Base-by-base conservation (phyloP, 1,284 basidiomycete genomes). In the Wolfiporia cocos region DNA sequence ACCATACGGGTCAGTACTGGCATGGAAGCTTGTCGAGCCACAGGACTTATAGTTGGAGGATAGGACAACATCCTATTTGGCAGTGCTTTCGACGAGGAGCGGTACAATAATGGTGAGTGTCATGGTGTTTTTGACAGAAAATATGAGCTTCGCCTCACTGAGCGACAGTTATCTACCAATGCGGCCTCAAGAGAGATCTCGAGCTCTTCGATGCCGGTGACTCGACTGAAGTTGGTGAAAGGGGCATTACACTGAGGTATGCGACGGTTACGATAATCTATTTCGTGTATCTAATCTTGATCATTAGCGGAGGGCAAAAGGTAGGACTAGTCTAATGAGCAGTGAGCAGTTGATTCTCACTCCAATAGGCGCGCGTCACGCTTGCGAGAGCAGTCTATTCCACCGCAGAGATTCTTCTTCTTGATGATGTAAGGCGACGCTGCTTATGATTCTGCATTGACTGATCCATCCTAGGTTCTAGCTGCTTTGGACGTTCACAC, bases 381-480 rank as follows among this genome's bases (percentile, higher is more conserved):
- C 68, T 89, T 1, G 85, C 85, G 3, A 68, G 86, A 33, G 84
- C 83, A 0, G 67, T 87, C 6, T 87, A 86, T 56, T 78, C 78
- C 22, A 58, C 62, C n/a, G 76, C 82, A 0, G 63, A 73, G 10
- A 73, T 83, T 35, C 59, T 90, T 6, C 67, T 90, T 7, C 65
- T 81, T 28, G 77, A 78, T 57, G 84, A 87, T 55, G 74, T 85
- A 29, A 32, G 62, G 47, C 11, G 75, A 80, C 47, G 9, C 10
- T 15, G 10, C n/a, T 18, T 10, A 20, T 34, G 11, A 37, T 20
- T 31, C 15, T 9, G 9, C 10, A 6, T 19, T 19, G 22, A 20
- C 20, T 28, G 22, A 23, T 37, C 15, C 21, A 10, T 17, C 23
- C 55, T 66, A 72, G 51, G 62, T 73, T 28, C 41, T 58, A 19